Conservation (phyloP, 495 filamentous ascomycete species). For the Amphirosellinia nigrospora region DNA sequence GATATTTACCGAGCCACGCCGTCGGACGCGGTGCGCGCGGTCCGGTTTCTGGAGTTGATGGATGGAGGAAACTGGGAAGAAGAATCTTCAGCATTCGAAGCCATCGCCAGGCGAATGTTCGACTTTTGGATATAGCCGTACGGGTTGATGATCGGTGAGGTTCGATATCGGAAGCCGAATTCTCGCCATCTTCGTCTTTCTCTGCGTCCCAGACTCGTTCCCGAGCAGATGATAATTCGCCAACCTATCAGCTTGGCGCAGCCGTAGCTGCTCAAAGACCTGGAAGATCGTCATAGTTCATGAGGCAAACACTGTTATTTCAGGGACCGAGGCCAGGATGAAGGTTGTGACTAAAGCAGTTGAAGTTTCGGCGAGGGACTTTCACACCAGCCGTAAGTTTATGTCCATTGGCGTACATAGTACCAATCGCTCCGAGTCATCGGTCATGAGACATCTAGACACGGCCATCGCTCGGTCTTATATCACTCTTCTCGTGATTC, state of each 20-base stretch:
- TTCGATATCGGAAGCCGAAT: not conserved
- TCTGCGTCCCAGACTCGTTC: not conserved
- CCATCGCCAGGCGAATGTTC: not conserved
- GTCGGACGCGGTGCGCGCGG: slow-evolving; percentile 8
- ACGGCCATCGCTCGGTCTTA: not conserved
- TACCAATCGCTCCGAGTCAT: not conserved
- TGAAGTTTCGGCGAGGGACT: not conserved
- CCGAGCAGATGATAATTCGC: slow-evolving; percentile 4
- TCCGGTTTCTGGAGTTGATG: not conserved
- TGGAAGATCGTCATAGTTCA: not conserved
- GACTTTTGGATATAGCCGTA: not conserved
- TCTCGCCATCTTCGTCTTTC: slow-evolving; percentile 13
- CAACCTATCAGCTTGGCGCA: not conserved
- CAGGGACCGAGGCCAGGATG: not conserved
- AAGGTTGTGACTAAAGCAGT: not conserved
- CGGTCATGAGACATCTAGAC: not conserved
- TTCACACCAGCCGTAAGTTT: not conserved
- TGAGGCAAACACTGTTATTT: not conserved
- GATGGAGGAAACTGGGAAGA: slow-evolving; percentile 22
- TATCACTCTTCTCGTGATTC: not conserved
- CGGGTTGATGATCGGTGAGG: not conserved
- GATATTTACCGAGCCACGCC: slow-evolving; percentile 26
- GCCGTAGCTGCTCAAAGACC: not conserved
- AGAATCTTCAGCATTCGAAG: slow-evolving; percentile 6
- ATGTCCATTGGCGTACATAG: not conserved